phyloP scores from a whole-genome alignment of 192 early-diverging fungal species.

The Coemansia sp. region DNA sequence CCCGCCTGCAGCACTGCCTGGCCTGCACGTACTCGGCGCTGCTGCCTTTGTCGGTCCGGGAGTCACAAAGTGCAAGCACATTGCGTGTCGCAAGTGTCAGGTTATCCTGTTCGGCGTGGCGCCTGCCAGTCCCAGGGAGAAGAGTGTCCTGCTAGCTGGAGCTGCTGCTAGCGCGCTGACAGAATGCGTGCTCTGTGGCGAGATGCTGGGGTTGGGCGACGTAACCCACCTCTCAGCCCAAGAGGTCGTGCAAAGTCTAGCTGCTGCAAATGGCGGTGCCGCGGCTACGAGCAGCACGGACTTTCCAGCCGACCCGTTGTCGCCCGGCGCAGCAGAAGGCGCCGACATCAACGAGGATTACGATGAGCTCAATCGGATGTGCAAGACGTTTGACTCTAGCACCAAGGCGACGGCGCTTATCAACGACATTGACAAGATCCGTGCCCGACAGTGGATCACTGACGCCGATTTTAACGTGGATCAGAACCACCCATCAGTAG shows the following conservation, averaged over 20 bases:
- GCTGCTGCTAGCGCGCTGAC: conserved; percentile 13
- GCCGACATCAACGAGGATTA: conserved; percentile 11
- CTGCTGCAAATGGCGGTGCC: not conserved
- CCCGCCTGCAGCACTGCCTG: conserved; percentile 8
- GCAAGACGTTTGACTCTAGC: conserved; percentile 41
- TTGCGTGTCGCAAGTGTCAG: conserved; percentile 39
- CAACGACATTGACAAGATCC: conserved; percentile 41
- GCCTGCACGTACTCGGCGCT: conserved; percentile 3
- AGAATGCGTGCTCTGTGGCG: conserved; percentile 47
- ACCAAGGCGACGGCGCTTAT: conserved; percentile 38
- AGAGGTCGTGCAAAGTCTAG: conserved; percentile 5
- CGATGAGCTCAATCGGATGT: conserved; percentile 35
- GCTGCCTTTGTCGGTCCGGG: conserved; percentile 38
- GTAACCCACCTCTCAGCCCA: conserved; percentile 19
- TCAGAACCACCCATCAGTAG: conserved; percentile 34
- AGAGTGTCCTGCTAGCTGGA: conserved; percentile 8
- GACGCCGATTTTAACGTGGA: conserved; percentile 44
- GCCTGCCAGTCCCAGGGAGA: conserved; percentile 16
- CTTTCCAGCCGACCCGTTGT: not conserved
- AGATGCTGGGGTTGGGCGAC: conserved; percentile 32
- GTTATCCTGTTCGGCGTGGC: conserved; percentile 27
- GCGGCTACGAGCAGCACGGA: not conserved
- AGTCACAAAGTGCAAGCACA: conserved; percentile 45
- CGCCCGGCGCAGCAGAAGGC: not conserved
- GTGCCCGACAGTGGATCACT: conserved; percentile 27